Evolutionary conservation across 768 basidiomycete species (phyloP).

Genomic region (Pholiota molesta): DNA sequence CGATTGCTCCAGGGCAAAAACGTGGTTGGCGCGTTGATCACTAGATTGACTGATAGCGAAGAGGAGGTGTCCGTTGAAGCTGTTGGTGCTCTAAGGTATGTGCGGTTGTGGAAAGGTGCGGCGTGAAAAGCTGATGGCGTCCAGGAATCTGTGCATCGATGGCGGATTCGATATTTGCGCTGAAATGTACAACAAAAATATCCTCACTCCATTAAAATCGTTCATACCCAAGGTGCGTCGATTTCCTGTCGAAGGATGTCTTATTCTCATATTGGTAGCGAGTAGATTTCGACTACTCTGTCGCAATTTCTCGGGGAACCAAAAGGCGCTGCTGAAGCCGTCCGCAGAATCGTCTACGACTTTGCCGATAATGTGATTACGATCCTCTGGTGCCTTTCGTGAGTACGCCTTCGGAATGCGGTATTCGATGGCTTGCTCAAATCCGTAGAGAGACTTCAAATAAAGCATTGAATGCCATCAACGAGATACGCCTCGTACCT

Average conservation of each 20-base stretch:
- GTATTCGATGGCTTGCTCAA: conserved; percentile 23
- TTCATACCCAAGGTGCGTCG: conserved; percentile 75
- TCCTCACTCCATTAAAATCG: conserved; percentile 72
- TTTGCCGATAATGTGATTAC: conserved; percentile 94
- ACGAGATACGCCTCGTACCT: conserved; percentile 74
- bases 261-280: neutral
- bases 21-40: conserved; percentile 84
- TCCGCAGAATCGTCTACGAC: conserved; percentile 78
- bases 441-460: conserved; percentile 83
- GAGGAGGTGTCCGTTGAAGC: conserved; percentile 93
- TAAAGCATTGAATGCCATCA: conserved; percentile 88
- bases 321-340: conserved; percentile 67
- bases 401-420: conserved; percentile 38
- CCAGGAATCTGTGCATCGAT: conserved; percentile 91
- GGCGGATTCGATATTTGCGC: conserved; percentile 95
- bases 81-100: conserved; percentile 83
- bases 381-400: conserved; percentile 93
- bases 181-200: conserved; percentile 97
- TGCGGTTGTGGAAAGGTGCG: conserved; percentile 13
- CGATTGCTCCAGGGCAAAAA: conserved; percentile 90
- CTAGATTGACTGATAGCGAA: conserved; percentile 84
- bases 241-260: neutral
- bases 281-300: conserved; percentile 73
- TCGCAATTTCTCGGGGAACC: conserved; percentile 65
- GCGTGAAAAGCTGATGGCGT: conserved; percentile 4